Base-by-base conservation (phyloP, 495 filamentous ascomycete species). In the Penicillium daleae region DNA sequence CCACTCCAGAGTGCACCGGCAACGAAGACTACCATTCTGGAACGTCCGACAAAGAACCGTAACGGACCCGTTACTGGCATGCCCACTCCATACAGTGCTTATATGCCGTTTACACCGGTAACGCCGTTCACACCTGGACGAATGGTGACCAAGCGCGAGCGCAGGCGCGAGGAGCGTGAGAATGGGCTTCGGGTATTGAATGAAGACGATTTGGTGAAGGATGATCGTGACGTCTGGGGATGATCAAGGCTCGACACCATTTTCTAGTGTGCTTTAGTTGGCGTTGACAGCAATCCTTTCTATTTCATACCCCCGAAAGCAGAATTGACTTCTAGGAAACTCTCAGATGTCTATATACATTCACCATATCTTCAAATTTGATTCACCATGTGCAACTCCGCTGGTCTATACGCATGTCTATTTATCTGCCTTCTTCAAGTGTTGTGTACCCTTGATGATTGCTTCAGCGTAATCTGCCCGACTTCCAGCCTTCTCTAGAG, bases 91-190 rank as follows among this genome's bases (percentile, higher is more conserved):
- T 97, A 97, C 74, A 89, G 86, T 57, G 91, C 93, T 6, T 97
- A 97, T 70, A 95, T 96, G 83, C 93, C 93, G 0, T 94, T 90
- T 70, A 92, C 90, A 2, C 93, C 93, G 0, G 82, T 96, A 8
- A 90, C 95, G 17, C 93, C 93, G 0, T 86, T 97, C 59, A 96
- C 93, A 31, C 93, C 93, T 1, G 86, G 87, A 49, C 74, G 86
- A 56, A 80, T 93, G 51, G 87, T 92, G 44, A 92, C 87, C 12
- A 87, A 84, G 74, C 84, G 85, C 62, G 91, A 97, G 67, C 76
- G 92, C 51, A 92, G 90, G 80, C 76, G 80, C 59, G 70, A 72
- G 58, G 74, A 76, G 57, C 72, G 71, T 49, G 74, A 71, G 35
- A 76, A 72, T 57, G 72, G 76, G n/a, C 65, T 80, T 13, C 69